Evolutionary conservation across 1,284 basidiomycete genomes (phyloP), one percentile per base, ranked within the genome.

Genomic region (Tilletia walkeri): DNA sequence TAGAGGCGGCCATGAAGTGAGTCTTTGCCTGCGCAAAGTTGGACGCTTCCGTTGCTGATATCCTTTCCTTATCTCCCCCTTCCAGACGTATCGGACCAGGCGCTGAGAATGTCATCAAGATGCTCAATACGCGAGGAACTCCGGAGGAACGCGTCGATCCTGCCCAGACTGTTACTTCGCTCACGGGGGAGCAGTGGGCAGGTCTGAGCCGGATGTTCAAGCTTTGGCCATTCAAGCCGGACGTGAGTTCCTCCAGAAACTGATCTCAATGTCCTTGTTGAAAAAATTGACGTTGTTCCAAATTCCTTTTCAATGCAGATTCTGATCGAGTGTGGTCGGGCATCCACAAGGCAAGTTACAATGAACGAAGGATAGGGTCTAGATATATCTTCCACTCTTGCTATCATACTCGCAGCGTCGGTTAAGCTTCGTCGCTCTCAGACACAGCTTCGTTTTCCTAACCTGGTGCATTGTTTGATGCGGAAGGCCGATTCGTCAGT

Each of bases 191-290:
- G 18, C 80, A 83, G 67, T 81, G 78, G 78, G 78, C 76, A 5
- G 70, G 71, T 18, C 70, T 83, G 54, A 77, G 80, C 2, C 67
- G 72, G 45, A 79, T 75, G 67, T 83, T 82, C 74, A 78, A 83
- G 20, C 72, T 73, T 63, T 83, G 81, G 81, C 81, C 81, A 3
- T 83, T 83, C 75, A 71, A 80, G 6, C 81, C 81, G 3, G 50
- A 68, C 12, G 47, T 66, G 59, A 39, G 59, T 63, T 63, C 24
- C 5, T 34, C 2, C 30, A 7, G 18, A 53, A 1, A 2, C 24
- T 30, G 1, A 30, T 30, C 24, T 30, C 24, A 2, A 1, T 30
- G 24, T 30, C 24, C 24, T 30, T 30, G 24, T 30, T 30, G 24
- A 30, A 30, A 30, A 2, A 30, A 30, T 30, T 30, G 24, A 30